Conservation (phyloP, 352 stramenopile genomes). For the Phytophthora megakarya region DNA sequence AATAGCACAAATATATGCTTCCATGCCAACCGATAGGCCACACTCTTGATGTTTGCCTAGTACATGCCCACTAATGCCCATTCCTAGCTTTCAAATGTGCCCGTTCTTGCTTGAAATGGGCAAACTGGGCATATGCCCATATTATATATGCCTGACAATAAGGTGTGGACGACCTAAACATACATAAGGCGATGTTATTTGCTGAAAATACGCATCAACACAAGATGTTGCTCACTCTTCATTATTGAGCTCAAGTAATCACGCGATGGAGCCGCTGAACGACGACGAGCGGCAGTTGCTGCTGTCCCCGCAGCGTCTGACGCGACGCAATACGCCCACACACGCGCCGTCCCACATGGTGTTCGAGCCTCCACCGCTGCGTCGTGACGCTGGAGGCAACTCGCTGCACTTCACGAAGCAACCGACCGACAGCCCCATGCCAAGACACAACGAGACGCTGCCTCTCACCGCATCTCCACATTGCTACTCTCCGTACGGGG, state of each 20-base stretch:
- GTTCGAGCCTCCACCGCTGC: slow-evolving; percentile 72
- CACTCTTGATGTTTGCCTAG: no score
- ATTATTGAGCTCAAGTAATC: not conserved
- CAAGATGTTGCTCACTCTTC: slow-evolving; percentile 11
- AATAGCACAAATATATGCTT: no score
- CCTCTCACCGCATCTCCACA: slow-evolving; percentile 24
- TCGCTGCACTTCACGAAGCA: slow-evolving; percentile 54
- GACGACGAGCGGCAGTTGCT: slow-evolving; percentile 29
- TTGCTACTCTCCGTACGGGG: slow-evolving; percentile 31
- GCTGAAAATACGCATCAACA: slow-evolving; percentile 29
- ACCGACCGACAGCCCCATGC: slow-evolving; percentile 6
- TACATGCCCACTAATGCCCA: no score
- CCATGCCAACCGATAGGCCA: no score
- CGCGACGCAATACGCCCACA: slow-evolving; percentile 10
- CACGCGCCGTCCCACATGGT: slow-evolving; percentile 47
- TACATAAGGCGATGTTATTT: slow-evolving; percentile 15
- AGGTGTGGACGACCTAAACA: no score
- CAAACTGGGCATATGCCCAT: no score
- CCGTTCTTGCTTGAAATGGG: no score
- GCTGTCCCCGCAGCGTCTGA: slow-evolving; percentile 20
- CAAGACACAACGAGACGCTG: slow-evolving; percentile 33
- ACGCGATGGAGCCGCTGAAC: slow-evolving; percentile 33
- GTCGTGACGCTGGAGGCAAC: slow-evolving; percentile 53
- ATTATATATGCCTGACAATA: no score
- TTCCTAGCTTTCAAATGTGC: no score